These are phyloP conservation scores for Phanerochaete sordida DNA, from an alignment of 768 basidiomycete genomes.

Conservation along the genomic window DNA sequence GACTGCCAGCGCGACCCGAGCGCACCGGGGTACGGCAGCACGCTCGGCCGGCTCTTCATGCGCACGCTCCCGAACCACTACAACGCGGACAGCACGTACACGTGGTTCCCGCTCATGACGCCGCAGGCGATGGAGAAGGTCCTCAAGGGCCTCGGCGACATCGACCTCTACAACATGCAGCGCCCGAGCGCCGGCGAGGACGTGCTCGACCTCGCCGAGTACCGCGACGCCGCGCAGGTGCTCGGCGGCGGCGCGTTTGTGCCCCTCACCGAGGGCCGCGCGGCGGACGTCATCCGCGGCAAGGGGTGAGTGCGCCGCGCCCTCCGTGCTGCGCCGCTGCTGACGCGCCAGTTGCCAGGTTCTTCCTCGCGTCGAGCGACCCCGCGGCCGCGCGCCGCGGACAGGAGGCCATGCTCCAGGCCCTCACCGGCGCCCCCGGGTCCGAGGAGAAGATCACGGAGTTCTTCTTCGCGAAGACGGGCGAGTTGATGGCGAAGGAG, in stretches of 20 bases:
- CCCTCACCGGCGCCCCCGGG: slow-evolving; percentile 46
- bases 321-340: background rate
- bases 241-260: slow-evolving; percentile 47
- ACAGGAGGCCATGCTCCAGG: slow-evolving; percentile 42
- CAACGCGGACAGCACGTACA: slow-evolving; percentile 65
- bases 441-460: slow-evolving; percentile 42
- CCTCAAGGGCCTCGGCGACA: slow-evolving; percentile 51
- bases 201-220: slow-evolving; percentile 36
- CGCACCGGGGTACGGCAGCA: slow-evolving; percentile 75
- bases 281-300: slow-evolving; percentile 51
- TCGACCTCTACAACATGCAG: slow-evolving; percentile 51
- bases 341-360: slow-evolving; percentile 36
- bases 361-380: slow-evolving; percentile 57
- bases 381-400: slow-evolving; percentile 37
- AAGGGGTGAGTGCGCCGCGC: slow-evolving; percentile 44
- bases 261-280: slow-evolving; percentile 46
- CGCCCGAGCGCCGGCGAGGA: slow-evolving; percentile 38
- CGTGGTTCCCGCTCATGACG: slow-evolving; percentile 89
- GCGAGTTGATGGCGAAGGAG: slow-evolving; percentile 47
- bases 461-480: slow-evolving; percentile 67
- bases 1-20: slow-evolving; percentile 75
- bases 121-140: slow-evolving; percentile 63
- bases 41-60: slow-evolving; percentile 68
- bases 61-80: slow-evolving; percentile 72
- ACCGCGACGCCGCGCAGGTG: slow-evolving; percentile 51